Base-by-base conservation (phyloP, 495 filamentous ascomycete genomes). In the Penicillium herquei region DNA sequence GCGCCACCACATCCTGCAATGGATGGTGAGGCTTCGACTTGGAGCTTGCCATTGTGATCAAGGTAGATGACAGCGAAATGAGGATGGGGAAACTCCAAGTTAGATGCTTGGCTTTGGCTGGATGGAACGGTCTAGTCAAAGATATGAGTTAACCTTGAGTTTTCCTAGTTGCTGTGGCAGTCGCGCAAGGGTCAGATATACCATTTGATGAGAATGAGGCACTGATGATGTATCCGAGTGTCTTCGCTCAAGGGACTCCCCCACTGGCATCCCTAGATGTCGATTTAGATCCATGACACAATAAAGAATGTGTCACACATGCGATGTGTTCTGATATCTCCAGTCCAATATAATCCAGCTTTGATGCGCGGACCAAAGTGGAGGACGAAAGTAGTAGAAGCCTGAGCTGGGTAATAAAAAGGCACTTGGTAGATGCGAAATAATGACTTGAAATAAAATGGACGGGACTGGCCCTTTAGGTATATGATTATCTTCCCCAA, bases 51-150 rank as follows among this genome's bases (percentile, higher is more conserved):
- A 52, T 71, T 67, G 13, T 69, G 65, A 49, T 78, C 69, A 21
- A 75, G 61, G 47, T 70, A 78, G 42, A 78, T 66, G 51, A 76
- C 52, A 30, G 72, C 72, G 40, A 69, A 78, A 44, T 76, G 75
- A 1, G 69, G 62, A 18, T 72, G 71, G 17, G 68, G 66, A 33
- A 70, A 52, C 13, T 64, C 56, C 7, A 64, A 32, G 34, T 54
- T 51, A 21, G 34, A 53, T 8, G 59, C 34, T 50, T 64, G 58
- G 39, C 61, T 49, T 26, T 26, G 21, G 21, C 12, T 37, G 34
- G 34, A 37, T 37, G 12, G 26, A 16, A 44, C 39, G 6, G 32
- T n/a, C 45, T 12, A 26, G 8, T 32, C 21, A 39, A 55, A 12
- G 21, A 47, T 39, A 10, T 21, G 17, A 51, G 34, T 18, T 47